These are phyloP conservation scores for Draba incana DNA, from an alignment of 345 rosid genomes.

Conservation along the genomic window DNA sequence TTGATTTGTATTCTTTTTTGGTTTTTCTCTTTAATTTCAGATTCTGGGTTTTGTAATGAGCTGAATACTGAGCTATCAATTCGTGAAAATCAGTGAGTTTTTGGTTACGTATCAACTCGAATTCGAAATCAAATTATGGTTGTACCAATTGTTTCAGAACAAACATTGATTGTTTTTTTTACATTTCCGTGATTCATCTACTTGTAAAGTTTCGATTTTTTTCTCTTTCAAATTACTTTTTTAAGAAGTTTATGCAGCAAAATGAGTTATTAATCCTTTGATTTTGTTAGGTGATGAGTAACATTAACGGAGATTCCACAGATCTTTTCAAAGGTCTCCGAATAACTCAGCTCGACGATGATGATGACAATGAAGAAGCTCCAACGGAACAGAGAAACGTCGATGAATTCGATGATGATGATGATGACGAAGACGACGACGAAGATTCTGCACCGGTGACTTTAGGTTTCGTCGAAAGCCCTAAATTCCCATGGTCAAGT, in stretches of 20 bases:
- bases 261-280: not conserved
- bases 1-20: not conserved
- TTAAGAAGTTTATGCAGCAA: conserved; percentile 33
- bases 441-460: conserved; percentile 62
- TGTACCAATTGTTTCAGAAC: not conserved
- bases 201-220: not conserved
- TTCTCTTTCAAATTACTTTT: not conserved
- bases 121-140: not conserved
- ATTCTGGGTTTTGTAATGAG: not conserved
- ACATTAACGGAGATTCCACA: conserved; percentile 45
- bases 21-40: not conserved
- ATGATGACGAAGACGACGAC: conserved; percentile 66
- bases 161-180: too few species aligned
- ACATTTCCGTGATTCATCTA: too few species aligned
- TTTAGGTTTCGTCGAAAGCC: conserved; percentile 75
- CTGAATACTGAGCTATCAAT: not conserved
- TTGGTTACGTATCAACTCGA: not conserved
- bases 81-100: not conserved
- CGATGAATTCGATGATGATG: conserved; percentile 56
- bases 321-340: conserved; percentile 63
- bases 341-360: conserved; percentile 61
- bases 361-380: conserved; percentile 47
- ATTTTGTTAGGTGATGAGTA: conserved; percentile 26
- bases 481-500: conserved; percentile 59
- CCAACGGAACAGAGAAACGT: conserved; percentile 27